Evolutionary conservation across 257 asterid genomes (phyloP), one percentile per base, ranked within the genome.

Genomic region (Lantana camara): DNA sequence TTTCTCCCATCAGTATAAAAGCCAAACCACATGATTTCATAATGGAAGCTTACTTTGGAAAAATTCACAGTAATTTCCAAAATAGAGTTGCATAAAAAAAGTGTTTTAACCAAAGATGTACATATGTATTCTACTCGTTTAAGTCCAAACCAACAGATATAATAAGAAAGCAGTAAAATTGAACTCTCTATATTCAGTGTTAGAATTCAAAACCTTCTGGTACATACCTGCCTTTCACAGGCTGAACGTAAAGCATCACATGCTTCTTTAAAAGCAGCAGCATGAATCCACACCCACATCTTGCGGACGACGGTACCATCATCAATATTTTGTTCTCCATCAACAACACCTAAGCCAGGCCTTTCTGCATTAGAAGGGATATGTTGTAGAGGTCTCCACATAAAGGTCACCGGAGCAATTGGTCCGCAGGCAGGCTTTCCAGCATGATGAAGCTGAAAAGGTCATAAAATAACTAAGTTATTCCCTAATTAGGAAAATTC

Each of bases 211-310:
- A 64, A 58, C 45, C 12, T 61, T 55, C 17, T 11, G 14, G 15
- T 55, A 34, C 66, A 24, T 73, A 88, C 96, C 79, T 64, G 80
- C 38, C 56, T 71, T 72, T 71, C 82, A 74, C 95, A 82, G 52
- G 88, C 82, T 42, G 74, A 72, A 49, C 68, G 67, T 76, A 93
- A 60, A 62, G 84, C 82, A 62, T 79, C 83, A 75, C 69, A 82
- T 37, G 95, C 97, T 74, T 93, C 99, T 67, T 42, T 50, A 67
- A 82, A 81, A 65, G 92, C 95, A 64, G 97, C 85, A 78, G 95
- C 86, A 79, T 93, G 95, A 74, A 90, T 78, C 87, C 90, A 93
- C 57, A 90, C 63, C 96, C 94, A 90, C 27, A 88, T 77, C 78
- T 78, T 83, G 46, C 95, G 87, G 46, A 29, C 51, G 16, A 64